Evolutionary conservation across 2,329 filamentous ascomycete species (phyloP).

Genomic region (Neofusicoccum kwambonambiense): DNA sequence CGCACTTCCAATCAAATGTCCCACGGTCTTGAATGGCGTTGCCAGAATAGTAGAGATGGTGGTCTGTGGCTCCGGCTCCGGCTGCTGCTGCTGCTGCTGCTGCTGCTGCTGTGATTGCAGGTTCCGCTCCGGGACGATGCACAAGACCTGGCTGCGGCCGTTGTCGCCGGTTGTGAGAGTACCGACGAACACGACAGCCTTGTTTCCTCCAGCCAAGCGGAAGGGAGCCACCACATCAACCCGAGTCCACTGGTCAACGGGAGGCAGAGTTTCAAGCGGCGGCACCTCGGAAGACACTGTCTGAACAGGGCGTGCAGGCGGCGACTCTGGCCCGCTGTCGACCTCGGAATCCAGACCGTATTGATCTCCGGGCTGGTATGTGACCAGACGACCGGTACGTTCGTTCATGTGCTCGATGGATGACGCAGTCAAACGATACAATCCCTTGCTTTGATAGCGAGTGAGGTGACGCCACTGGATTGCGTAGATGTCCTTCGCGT

Average conservation of each 20-base stretch:
- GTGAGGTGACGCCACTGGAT: slow-evolving; percentile 31
- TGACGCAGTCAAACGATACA: not conserved
- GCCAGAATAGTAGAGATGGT: not conserved
- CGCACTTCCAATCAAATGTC: not conserved
- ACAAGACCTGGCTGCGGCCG: not conserved
- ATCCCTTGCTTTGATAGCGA: not conserved
- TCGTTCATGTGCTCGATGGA: not conserved
- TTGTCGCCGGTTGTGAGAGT: not conserved
- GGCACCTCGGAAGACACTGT: not conserved
- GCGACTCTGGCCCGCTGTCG: not conserved
- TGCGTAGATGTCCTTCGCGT: slow-evolving; percentile 34
- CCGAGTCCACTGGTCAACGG: not conserved
- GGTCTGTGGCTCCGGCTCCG: not conserved
- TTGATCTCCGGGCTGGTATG: not conserved
- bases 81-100: not conserved
- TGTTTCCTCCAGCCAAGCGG: not conserved
- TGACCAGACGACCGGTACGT: not conserved
- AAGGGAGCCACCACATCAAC: not conserved
- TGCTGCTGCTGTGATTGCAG: not conserved
- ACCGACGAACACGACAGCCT: not conserved
- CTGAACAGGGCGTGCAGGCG: not conserved
- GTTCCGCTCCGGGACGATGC: not conserved
- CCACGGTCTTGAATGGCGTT: not conserved
- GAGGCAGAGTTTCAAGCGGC: not conserved
- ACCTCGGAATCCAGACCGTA: not conserved